Evolutionary conservation across 169 alveolate species (phyloP).

Genomic region (Besnoitia besnoiti): DNA sequence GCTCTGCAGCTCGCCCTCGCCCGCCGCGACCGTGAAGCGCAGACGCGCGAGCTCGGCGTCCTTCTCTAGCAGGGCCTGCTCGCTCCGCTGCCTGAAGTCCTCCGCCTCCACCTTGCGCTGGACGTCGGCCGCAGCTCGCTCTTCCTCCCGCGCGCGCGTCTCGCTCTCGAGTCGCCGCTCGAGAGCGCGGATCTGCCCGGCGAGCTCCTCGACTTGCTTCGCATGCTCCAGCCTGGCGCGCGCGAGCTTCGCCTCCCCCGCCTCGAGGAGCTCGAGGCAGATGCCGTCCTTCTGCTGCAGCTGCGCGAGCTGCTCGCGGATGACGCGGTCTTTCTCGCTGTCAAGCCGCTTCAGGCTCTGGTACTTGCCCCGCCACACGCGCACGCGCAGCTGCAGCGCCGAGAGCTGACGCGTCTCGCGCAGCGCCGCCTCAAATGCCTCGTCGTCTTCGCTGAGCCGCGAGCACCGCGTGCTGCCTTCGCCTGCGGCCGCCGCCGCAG

Average conservation of each 20-base stretch:
- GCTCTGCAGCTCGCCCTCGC: neutral
- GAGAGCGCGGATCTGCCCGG: neutral
- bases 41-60: neutral
- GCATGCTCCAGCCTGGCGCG: neutral
- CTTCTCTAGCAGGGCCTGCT: neutral
- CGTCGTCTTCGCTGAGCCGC: conserved; percentile 19
- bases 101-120: neutral
- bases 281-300: neutral
- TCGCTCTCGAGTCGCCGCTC: neutral
- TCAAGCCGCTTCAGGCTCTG: neutral
- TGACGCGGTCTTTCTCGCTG: conserved; percentile 2
- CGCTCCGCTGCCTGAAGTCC: neutral
- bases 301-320: neutral
- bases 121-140: neutral
- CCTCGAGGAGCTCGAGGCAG: neutral
- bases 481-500: neutral
- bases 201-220: neutral
- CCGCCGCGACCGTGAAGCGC: neutral
- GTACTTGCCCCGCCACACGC: conserved; percentile 34
- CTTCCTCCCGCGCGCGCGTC: neutral
- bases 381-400: conserved; percentile 26
- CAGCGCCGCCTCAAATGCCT: neutral
- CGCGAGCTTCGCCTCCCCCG: neutral
- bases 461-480: neutral
- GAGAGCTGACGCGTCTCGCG: neutral